These are phyloP conservation scores for Lentinus tigrinus DNA, from an alignment of 768 basidiomycete genomes.

Conservation along the genomic window DNA sequence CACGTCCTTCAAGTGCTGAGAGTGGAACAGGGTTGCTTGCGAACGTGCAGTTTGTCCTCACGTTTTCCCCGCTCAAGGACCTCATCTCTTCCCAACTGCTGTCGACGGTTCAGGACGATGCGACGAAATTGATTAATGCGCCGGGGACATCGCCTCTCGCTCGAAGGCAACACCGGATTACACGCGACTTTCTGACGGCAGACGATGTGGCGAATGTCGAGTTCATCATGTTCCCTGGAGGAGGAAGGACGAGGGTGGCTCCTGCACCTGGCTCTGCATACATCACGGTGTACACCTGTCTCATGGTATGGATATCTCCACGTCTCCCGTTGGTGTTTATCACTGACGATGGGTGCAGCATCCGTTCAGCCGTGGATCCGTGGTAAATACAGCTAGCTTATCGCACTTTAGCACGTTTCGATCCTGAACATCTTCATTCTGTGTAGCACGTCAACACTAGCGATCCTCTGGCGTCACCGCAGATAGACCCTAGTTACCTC, in stretches of 20 bases:
- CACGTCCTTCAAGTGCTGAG: neutral
- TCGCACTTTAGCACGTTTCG: neutral
- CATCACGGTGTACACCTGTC: neutral
- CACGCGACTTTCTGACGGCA: neutral
- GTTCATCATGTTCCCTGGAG: constrained; percentile 1
- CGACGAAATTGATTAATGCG: neutral
- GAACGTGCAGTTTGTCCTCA: neutral
- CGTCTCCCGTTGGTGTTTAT: neutral
- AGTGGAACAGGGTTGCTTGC: neutral
- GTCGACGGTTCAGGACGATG: neutral
- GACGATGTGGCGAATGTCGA: neutral
- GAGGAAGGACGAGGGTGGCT: neutral
- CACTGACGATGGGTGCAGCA: neutral
- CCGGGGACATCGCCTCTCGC: neutral
- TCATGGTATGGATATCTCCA: neutral
- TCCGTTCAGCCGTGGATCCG: neutral
- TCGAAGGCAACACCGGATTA: neutral
- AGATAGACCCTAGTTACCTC: neutral
- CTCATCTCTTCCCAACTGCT: neutral
- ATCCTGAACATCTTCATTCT: neutral
- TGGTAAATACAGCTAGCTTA: neutral
- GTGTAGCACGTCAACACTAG: neutral
- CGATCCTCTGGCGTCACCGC: neutral
- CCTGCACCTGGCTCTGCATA: neutral
- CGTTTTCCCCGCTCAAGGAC: neutral